Base-by-base conservation (phyloP, 805 yeast species). In the Wickerhamomyces chambardii region DNA sequence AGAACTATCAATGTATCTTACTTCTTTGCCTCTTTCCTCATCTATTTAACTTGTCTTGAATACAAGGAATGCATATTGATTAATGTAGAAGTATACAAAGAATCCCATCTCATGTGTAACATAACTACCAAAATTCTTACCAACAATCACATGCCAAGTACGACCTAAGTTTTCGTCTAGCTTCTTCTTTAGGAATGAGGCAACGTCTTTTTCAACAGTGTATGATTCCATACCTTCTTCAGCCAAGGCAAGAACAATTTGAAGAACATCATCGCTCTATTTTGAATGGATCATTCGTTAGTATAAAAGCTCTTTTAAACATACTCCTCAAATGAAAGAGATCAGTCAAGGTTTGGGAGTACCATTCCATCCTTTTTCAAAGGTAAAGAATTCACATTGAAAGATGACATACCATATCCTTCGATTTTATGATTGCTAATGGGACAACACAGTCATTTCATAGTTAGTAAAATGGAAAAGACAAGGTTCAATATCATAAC, bases 101-200 rank as follows among this genome's bases (percentile, higher is more conserved):
- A 65, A 67, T 2, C 87, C 89, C 44, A 75, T 75, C 55, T 82
- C 84, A 50, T 84, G 92, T 11, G 89, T 78, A 15, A 84, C 86
- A 51, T 78, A 81, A 33, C 82, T 72, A 4, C 92, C 90, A 56
- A 83, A 84, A 46, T 77, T 78, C 54, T 74, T 78, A 10, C 92
- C 94, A 35, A 81, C 87, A 33, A 84, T 69, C 3, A 80, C 84
- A 53, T 84, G 90, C 94, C 92, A 84, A 28, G 84, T 73, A 21
- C 76, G 70, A 0, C 89, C 90, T 39, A 66, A 72, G 31, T 64
- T 55, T 32, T 68, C 66, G 51, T 83, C 92, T 55, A 82, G 55
- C 33, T 66, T 65, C 45, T 78, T 78, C 60, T 83, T 84, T 40
- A 82, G 56, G 36, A 58, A 63, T 0, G 77, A 68, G 14, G 92